These are phyloP conservation scores for Biscogniauxia mediterranea DNA, from an alignment of 2,329 filamentous ascomycete species.

Conservation along the genomic window DNA sequence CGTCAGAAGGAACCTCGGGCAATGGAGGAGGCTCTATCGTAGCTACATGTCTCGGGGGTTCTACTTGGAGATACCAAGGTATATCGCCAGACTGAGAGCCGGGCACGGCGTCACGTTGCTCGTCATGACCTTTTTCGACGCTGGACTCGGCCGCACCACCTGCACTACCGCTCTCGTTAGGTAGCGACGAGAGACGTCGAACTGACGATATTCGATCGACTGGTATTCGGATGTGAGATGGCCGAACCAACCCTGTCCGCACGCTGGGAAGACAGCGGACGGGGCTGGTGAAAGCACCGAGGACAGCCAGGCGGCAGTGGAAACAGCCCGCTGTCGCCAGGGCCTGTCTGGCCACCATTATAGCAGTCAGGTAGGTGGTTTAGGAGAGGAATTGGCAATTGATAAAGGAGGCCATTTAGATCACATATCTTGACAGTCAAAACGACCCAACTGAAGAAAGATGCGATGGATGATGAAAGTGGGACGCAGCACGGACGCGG, in stretches of 20 bases:
- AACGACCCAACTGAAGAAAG: too few species aligned
- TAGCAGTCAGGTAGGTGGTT: not conserved
- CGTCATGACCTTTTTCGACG: constrained; percentile 1
- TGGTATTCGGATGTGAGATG: constrained; percentile 1
- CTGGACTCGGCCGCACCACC: constrained; percentile 1
- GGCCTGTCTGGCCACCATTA: constrained; percentile 28
- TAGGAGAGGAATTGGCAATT: not conserved
- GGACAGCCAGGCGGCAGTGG: constrained; percentile 28
- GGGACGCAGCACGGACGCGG: too few species aligned
- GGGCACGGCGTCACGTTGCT: constrained; percentile 3
- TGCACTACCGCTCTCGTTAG: not conserved
- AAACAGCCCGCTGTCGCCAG: constrained; percentile 29
- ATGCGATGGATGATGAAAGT: too few species aligned
- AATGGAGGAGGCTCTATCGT: constrained; percentile 45
- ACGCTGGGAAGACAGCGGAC: constrained; percentile 12
- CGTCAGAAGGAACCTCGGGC: constrained; percentile 59
- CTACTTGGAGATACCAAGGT: constrained; percentile 81
- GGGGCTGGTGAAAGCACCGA: constrained; percentile 28
- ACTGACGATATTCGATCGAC: constrained; percentile 6
- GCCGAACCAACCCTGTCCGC: constrained; percentile 8
- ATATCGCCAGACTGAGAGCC: constrained; percentile 25
- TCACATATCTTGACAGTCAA: too few species aligned
- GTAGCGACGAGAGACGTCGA: constrained; percentile 21
- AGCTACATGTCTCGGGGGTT: constrained; percentile 53
- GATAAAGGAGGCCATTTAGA: too few species aligned